Evolutionary conservation across 768 basidiomycete species (phyloP).

Genomic region (Coprinopsis cinerea): DNA sequence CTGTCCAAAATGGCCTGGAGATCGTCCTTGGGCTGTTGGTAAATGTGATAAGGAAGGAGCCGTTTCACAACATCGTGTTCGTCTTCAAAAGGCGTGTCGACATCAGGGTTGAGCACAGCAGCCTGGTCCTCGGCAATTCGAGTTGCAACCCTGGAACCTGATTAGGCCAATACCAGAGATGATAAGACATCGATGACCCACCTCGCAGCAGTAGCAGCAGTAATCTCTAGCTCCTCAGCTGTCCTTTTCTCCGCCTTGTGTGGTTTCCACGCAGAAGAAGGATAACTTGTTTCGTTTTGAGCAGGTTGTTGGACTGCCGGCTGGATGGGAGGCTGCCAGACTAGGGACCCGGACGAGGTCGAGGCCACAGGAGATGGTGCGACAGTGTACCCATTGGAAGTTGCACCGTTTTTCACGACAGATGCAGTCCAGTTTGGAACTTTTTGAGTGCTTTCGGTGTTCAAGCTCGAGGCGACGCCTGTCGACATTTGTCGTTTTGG

Average conservation of each 20-base stretch:
- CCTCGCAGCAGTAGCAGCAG: conserved; percentile 44
- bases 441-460: conserved; percentile 21
- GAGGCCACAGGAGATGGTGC: conserved; percentile 16
- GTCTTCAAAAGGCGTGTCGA: conserved; percentile 63
- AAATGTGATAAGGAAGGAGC: conserved; percentile 75
- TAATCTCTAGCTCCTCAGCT: conserved; percentile 46
- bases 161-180: conserved; percentile 1
- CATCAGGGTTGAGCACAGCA: conserved; percentile 55
- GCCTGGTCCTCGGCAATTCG: conserved; percentile 60
- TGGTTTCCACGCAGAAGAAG: conserved; percentile 16
- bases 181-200: conserved; percentile 9
- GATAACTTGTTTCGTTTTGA: neutral
- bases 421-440: conserved; percentile 15
- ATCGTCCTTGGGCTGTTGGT: conserved; percentile 70
- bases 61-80: conserved; percentile 59
- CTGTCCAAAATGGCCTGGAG: conserved; percentile 29
- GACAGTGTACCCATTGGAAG: conserved; percentile 20
- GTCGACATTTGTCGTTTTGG: conserved; percentile 37
- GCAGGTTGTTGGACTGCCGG: conserved; percentile 10
- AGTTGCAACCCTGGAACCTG: conserved; percentile 40
- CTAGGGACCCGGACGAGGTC: conserved; percentile 21
- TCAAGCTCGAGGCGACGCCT: conserved; percentile 29
- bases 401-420: conserved; percentile 13
- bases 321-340: conserved; percentile 21
- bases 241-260: conserved; percentile 32